phyloP scores from a whole-genome alignment of 1,139 yeast species.

The Taphrina communis region DNA sequence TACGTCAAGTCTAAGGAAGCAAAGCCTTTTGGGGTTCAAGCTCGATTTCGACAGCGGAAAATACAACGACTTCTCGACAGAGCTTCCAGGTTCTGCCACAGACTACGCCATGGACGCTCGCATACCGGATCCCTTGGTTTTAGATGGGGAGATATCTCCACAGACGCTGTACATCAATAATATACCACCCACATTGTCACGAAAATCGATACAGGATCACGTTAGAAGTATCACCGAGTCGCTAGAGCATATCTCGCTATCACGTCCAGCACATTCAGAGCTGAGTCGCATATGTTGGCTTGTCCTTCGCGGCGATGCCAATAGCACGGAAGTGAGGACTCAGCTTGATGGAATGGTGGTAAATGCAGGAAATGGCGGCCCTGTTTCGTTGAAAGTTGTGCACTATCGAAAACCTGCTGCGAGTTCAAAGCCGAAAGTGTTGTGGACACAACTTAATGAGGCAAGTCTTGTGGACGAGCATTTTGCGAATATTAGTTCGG shows the following conservation, averaged over 20 bases:
- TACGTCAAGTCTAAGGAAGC: conserved; percentile 24
- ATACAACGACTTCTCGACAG: conserved; percentile 43
- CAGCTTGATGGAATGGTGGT: conserved; percentile 42
- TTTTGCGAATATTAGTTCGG: conserved; percentile 35
- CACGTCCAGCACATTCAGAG: background rate
- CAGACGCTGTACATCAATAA: conserved; percentile 15
- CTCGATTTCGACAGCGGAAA: conserved; percentile 41
- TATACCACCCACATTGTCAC: conserved; percentile 3
- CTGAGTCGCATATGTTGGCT: conserved; percentile 44
- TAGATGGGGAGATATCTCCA: conserved; percentile 13
- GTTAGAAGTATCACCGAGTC: background rate
- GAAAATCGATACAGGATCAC: background rate
- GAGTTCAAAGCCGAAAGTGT: conserved; percentile 28
- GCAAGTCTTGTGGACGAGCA: conserved; percentile 33
- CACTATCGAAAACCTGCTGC: conserved; percentile 26
- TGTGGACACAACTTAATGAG: conserved; percentile 26
- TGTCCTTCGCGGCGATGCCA: conserved; percentile 41
- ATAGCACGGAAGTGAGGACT: conserved; percentile 41
- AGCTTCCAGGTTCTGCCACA: conserved; percentile 14
- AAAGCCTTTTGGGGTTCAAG: conserved; percentile 36
- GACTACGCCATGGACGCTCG: conserved; percentile 12
- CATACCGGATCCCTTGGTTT: conserved; percentile 1
- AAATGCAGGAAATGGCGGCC: conserved; percentile 39
- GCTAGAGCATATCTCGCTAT: background rate
- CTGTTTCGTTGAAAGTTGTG: conserved; percentile 27